A percentile compares a stretch with the other conserved stretches of the same genome.
Evolutionary conservation across 2,329 filamentous ascomycete genomes (phyloP).

Genomic region (Escovopsis sp.): DNA sequence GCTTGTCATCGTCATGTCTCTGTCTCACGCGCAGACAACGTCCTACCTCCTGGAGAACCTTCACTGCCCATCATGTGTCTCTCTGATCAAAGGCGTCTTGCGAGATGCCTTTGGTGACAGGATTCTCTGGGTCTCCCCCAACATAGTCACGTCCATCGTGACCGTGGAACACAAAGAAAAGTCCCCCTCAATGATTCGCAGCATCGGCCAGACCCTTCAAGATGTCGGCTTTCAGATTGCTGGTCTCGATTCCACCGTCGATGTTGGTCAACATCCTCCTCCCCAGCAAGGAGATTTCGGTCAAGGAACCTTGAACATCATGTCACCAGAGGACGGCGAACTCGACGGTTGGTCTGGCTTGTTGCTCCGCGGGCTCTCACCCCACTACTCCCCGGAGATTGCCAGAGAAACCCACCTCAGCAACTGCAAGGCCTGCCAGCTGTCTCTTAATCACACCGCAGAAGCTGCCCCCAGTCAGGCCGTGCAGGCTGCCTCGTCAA

Average conservation of each 20-base stretch:
- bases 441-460: slow-evolving; percentile 6
- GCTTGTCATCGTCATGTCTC: slow-evolving; percentile 12
- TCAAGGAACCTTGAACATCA: slow-evolving; percentile 10
- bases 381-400: slow-evolving; percentile 11
- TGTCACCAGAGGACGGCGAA: slow-evolving; percentile 9
- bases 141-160: slow-evolving; percentile 56
- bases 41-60: slow-evolving; percentile 58
- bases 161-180: slow-evolving; percentile 39
- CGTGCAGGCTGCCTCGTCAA: slow-evolving; percentile 2
- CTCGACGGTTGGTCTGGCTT: slow-evolving; percentile 18
- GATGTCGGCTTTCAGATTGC: slow-evolving; percentile 45
- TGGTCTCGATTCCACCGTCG: slow-evolving; percentile 27
- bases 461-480: not conserved
- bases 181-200: slow-evolving; percentile 26
- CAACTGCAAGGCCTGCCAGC: slow-evolving; percentile 24
- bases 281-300: slow-evolving; percentile 11
- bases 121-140: slow-evolving; percentile 48
- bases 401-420: slow-evolving; percentile 20
- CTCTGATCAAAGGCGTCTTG: slow-evolving; percentile 47
- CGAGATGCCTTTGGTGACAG: slow-evolving; percentile 29
- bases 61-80: slow-evolving; percentile 65
- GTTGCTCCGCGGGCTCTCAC: slow-evolving; percentile 13
- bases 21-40: slow-evolving; percentile 29
- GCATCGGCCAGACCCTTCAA: slow-evolving; percentile 34
- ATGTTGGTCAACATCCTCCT: slow-evolving; percentile 15